phyloP scores from a whole-genome alignment of 306 rosid genomes.

The Malus fusca region DNA sequence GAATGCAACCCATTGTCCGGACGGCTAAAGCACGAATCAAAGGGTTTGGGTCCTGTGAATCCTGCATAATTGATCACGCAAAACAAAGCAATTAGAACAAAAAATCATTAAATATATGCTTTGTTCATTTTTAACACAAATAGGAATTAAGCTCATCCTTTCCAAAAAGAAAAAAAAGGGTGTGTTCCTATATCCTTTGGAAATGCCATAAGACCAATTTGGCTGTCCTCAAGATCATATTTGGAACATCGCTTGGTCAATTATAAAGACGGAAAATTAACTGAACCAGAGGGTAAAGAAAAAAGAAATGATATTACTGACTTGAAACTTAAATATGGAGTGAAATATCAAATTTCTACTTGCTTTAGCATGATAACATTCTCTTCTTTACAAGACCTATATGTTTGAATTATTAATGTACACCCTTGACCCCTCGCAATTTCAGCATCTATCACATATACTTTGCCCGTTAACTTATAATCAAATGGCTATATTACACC shows the following conservation, averaged over 20 bases:
- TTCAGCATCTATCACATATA: not conserved
- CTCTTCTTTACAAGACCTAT: not conserved
- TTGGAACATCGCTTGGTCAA: not conserved
- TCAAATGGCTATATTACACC: not conserved
- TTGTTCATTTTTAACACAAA: not conserved
- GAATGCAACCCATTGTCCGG: slow-evolving; percentile 99
- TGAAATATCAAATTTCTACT: not conserved
- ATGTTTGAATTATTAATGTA: not conserved
- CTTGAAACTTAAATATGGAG: not conserved
- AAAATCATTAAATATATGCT: not conserved
- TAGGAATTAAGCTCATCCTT: not conserved
- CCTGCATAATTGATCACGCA: slow-evolving; percentile 43
- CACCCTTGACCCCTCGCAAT: not conserved
- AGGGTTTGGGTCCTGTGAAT: slow-evolving; percentile 99
- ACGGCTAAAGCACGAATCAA: slow-evolving; percentile 97
- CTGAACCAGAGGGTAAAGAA: not conserved
- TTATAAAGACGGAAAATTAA: not conserved
- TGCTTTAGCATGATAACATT: not conserved
- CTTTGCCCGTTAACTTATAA: not conserved
- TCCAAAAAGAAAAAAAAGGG: not conserved
- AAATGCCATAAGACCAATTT: not conserved
- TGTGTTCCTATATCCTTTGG: not conserved
- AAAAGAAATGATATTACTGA: not conserved
- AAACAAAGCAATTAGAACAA: not conserved
- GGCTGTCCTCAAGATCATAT: not conserved